Evolutionary conservation across 2,329 filamentous ascomycete species (phyloP).

Genomic region (Fusarium secorum): DNA sequence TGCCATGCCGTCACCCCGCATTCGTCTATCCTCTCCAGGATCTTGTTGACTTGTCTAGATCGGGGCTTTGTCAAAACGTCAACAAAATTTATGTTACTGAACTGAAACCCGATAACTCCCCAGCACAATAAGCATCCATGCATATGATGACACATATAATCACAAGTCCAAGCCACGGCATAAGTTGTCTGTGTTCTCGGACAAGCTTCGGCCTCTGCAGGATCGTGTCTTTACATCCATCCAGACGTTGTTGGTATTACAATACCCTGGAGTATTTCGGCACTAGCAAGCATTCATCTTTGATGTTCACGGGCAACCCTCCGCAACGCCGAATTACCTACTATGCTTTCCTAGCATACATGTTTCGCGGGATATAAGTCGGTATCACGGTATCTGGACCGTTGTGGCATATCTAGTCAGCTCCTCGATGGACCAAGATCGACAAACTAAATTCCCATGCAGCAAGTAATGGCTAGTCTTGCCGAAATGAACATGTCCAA

Average conservation of each 20-base stretch:
- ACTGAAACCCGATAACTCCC: slow-evolving; percentile 22
- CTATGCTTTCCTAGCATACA: neutral
- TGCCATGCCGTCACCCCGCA: slow-evolving; percentile 33
- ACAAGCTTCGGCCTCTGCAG: slow-evolving; percentile 23
- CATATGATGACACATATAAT: neutral
- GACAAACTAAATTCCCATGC: neutral
- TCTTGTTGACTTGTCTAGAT: slow-evolving; percentile 35
- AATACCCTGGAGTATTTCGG: slow-evolving; percentile 25
- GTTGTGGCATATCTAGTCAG: neutral
- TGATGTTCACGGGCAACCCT: slow-evolving; percentile 18
- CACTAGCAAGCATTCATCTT: neutral
- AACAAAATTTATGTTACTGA: slow-evolving; percentile 28
- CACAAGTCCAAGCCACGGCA: slow-evolving; percentile 11
- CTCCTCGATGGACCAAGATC: neutral
- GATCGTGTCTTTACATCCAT: neutral
- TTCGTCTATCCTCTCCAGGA: slow-evolving; percentile 22
- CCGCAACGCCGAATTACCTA: slow-evolving; percentile 20
- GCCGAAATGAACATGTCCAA: neutral
- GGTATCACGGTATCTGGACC: slow-evolving; percentile 23
- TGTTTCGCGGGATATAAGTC: neutral
- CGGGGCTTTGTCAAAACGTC: slow-evolving; percentile 17
- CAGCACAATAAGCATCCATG: slow-evolving; percentile 10
- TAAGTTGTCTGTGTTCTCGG: slow-evolving; percentile 6
- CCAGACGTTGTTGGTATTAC: slow-evolving; percentile 10
- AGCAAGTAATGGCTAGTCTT: neutral